phyloP scores from a whole-genome alignment of 495 filamentous ascomycete species.

The Hypoxylon trugodes region DNA sequence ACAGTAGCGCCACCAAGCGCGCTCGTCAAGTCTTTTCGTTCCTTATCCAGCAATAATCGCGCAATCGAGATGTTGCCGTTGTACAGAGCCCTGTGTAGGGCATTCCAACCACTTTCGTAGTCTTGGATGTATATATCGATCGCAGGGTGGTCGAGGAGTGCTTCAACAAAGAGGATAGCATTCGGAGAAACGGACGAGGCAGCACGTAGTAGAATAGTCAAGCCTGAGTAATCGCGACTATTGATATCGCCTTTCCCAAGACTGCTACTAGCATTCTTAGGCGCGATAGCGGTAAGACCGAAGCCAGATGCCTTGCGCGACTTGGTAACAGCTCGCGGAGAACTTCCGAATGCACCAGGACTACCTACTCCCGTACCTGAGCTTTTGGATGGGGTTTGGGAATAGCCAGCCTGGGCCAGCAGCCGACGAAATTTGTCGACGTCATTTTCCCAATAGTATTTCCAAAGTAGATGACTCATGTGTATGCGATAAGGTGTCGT shows the following conservation, averaged over 20 bases:
- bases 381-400: slow-evolving; percentile 57
- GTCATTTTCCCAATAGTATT: slow-evolving; percentile 94
- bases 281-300: slow-evolving; percentile 36
- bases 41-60: slow-evolving; percentile 77
- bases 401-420: slow-evolving; percentile 71
- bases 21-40: slow-evolving; percentile 69
- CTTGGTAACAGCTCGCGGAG: slow-evolving; percentile 55
- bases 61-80: slow-evolving; percentile 91
- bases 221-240: slow-evolving; percentile 76
- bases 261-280: slow-evolving; percentile 42
- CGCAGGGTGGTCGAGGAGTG: slow-evolving; percentile 80
- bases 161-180: slow-evolving; percentile 74
- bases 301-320: slow-evolving; percentile 55
- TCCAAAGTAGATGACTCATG: slow-evolving; percentile 98
- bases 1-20: slow-evolving; percentile 56
- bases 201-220: slow-evolving; percentile 86
- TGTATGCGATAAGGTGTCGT: slow-evolving; percentile 58
- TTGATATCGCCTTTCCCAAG: slow-evolving; percentile 80
- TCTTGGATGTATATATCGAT: slow-evolving; percentile 88
- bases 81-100: slow-evolving; percentile 91
- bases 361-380: slow-evolving; percentile 43
- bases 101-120: slow-evolving; percentile 93
- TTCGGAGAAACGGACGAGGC: slow-evolving; percentile 75
- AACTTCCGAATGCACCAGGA: slow-evolving; percentile 48
- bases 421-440: slow-evolving; percentile 88